These are phyloP conservation scores for Apophysomyces sp. DNA, from an alignment of 371 early-diverging fungal genomes.

Conservation along the genomic window DNA sequence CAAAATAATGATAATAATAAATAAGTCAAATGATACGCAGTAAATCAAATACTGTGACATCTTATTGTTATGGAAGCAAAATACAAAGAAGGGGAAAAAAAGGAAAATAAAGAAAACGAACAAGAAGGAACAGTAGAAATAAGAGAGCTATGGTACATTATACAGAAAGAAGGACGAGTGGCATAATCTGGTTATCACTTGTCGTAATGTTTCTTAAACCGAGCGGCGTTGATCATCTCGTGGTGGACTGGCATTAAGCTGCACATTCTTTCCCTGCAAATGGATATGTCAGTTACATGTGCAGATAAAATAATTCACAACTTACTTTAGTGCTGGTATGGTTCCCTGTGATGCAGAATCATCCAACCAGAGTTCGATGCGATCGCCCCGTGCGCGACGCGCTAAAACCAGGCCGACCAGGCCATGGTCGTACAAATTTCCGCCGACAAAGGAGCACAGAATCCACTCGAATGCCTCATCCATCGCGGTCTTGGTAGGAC, in stretches of 20 bases:
- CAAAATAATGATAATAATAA: neutral
- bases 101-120: neutral
- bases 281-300: slow-evolving; percentile 20
- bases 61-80: neutral
- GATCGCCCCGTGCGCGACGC: slow-evolving; percentile 49
- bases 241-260: slow-evolving; percentile 22
- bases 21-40: neutral
- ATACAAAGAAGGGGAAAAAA: neutral
- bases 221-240: slow-evolving; percentile 33
- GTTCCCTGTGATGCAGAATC: slow-evolving; percentile 12
- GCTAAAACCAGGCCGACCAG: slow-evolving; percentile 44
- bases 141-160: neutral
- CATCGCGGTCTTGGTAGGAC: slow-evolving; percentile 28
- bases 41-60: neutral
- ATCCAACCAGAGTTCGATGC: slow-evolving; percentile 61
- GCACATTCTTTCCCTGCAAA: slow-evolving; percentile 26
- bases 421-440: slow-evolving; percentile 33
- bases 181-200: neutral
- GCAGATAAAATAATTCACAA: slow-evolving; percentile 1
- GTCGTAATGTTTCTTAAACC: slow-evolving; percentile 57
- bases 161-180: slow-evolving; percentile 5
- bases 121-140: neutral
- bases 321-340: slow-evolving; percentile 31
- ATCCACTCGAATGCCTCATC: slow-evolving; percentile 55
- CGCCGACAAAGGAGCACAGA: slow-evolving; percentile 53